Base-by-base conservation (phyloP, 2,329 filamentous ascomycete genomes). In the Neonectria magnoliae region DNA sequence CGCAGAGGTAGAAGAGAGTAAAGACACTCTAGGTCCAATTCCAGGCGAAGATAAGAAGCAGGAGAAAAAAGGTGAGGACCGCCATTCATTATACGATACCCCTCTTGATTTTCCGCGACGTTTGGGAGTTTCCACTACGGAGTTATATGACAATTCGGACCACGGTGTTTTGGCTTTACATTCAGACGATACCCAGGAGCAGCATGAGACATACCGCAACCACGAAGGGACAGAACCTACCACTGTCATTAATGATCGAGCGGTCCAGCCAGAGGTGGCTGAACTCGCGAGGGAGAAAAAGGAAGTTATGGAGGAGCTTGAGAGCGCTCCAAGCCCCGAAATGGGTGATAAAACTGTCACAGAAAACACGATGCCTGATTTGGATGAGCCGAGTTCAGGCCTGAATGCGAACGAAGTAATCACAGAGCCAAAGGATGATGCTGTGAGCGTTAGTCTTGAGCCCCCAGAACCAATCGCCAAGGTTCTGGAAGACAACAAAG, bases 21-120 rank as follows among this genome's bases (percentile, higher is more conserved):
- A 80, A 68, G 80, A 82, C 62, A 76, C 71, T 5, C 73, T 81
- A 65, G 78, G 77, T 29, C 78, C 79, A 27, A 81, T 81, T 63
- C 73, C 77, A 52, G 69, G 71, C 50, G 77, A 79, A 54, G 56
- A 59, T 11, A 77, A 78, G 65, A 79, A 76, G 68, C 74, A 69
- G 66, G 71, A 72, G 60, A 78, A 77, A 69, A 82, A 81, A 83
- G 81, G 81, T 83, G 79, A 83, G 81, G 76, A 78, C 71, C 67
- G 72, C 65, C 67, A 70, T 77, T 76, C 70, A 75, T 73, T 78
- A 73, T 72, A 76, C 76, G 73, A 81, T 80, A 76, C 76, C 76
- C 76, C 75, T 71, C 72, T 75, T 78, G 74, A 74, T 75, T 76
- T 78, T 76, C 58, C 70, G 68, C 73, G 73, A 73, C 65, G 66